Percentiles rank a stretch among this genome's conserved stretches.
These are phyloP conservation scores for Exobasidium cylindrosporum DNA, from an alignment of 1,284 basidiomycete species.

Conservation along the genomic window DNA sequence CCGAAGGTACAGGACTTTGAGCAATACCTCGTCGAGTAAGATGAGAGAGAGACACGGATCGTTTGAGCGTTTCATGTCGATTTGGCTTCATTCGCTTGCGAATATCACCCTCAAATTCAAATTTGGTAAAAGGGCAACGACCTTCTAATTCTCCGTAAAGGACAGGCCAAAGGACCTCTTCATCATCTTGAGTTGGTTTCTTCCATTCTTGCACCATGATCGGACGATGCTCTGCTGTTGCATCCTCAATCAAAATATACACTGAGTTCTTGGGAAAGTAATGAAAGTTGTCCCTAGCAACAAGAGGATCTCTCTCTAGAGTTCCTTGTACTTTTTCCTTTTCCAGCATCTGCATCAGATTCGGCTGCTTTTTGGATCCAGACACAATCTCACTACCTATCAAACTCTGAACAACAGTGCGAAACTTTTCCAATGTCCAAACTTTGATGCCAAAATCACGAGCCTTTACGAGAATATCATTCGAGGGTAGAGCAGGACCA, in stretches of 20 bases:
- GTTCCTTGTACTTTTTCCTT: constrained; percentile 84
- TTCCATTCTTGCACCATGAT: constrained; percentile 62
- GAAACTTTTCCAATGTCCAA: constrained; percentile 66
- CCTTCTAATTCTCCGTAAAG: constrained; percentile 58
- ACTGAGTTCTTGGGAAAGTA: constrained; percentile 79
- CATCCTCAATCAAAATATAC: constrained; percentile 88
- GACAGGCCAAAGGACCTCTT: constrained; percentile 60
- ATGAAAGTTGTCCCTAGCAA: constrained; percentile 78
- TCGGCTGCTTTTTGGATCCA: constrained; percentile 18
- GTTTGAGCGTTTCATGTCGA: constrained; percentile 60
- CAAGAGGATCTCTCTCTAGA: constrained; percentile 82
- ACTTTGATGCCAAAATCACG: constrained; percentile 78
- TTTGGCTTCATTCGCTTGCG: constrained; percentile 13
- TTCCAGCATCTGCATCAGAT: constrained; percentile 67
- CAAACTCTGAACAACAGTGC: background rate
- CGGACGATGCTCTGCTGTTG: constrained; percentile 67
- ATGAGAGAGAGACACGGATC: constrained; percentile 74
- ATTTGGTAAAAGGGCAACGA: constrained; percentile 54
- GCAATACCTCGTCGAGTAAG: background rate
- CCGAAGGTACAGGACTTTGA: constrained; percentile 5
- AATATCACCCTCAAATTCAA: constrained; percentile 28
- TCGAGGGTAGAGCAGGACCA: constrained; percentile 52
- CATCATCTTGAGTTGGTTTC: constrained; percentile 32
- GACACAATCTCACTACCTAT: background rate
- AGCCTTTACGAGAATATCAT: constrained; percentile 72